These are phyloP conservation scores for Aspergillus bertholletiae DNA, from an alignment of 495 filamentous ascomycete species.

Conservation along the genomic window DNA sequence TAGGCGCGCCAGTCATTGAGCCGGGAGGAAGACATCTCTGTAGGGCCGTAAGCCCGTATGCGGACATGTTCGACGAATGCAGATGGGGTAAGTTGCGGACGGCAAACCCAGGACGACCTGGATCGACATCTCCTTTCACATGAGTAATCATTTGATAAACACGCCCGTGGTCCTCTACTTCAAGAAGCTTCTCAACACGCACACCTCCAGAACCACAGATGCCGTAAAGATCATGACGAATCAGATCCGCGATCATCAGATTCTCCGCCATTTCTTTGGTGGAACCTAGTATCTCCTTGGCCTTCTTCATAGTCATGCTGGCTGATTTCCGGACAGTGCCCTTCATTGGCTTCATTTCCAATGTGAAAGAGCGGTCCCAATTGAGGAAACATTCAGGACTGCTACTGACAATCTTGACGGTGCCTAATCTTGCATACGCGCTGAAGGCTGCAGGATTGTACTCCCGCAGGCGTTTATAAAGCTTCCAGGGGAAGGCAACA, in stretches of 20 bases:
- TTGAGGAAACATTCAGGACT: slow-evolving; percentile 91
- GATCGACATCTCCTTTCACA: slow-evolving; percentile 64
- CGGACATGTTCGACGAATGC: slow-evolving; percentile 37
- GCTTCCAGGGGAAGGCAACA: slow-evolving; percentile 52
- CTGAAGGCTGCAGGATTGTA: slow-evolving; percentile 85
- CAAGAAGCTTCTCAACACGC: slow-evolving; percentile 65
- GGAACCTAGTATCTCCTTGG: slow-evolving; percentile 63
- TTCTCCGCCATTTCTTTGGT: slow-evolving; percentile 94
- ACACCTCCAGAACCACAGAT: slow-evolving; percentile 68
- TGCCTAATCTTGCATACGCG: slow-evolving; percentile 71
- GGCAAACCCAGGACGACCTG: slow-evolving; percentile 30
- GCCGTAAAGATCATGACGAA: slow-evolving; percentile 84
- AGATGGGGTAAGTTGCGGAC: slow-evolving; percentile 31
- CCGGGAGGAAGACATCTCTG: slow-evolving; percentile 79
- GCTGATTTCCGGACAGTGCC: slow-evolving; percentile 79
- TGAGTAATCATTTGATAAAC: slow-evolving; percentile 90
- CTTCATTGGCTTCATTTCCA: slow-evolving; percentile 78
- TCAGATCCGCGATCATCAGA: slow-evolving; percentile 96
- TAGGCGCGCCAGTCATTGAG: slow-evolving; percentile 93
- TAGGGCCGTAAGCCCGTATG: slow-evolving; percentile 69
- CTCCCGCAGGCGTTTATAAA: slow-evolving; percentile 67
- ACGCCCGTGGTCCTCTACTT: slow-evolving; percentile 83
- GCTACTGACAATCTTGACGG: slow-evolving; percentile 69
- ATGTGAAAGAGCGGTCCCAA: slow-evolving; percentile 51
- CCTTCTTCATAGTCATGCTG: slow-evolving; percentile 61